Evolutionary conservation across 257 asterid species (phyloP).

Genomic region (Fraxinus excelsior): DNA sequence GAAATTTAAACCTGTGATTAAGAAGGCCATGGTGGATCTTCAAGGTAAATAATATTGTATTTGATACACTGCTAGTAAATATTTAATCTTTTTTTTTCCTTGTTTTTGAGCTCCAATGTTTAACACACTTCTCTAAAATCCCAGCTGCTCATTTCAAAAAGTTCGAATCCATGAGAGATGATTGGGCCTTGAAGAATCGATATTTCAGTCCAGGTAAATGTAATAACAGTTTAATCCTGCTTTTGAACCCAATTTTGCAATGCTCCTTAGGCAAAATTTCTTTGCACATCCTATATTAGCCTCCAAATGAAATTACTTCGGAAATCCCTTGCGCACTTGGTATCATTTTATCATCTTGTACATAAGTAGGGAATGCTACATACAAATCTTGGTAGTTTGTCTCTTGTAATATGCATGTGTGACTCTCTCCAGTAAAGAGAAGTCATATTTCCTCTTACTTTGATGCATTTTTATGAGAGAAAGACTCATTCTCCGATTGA

Average conservation of each 20-base stretch:
- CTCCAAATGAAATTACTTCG: background rate
- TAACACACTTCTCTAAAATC: background rate
- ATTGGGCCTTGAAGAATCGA: constrained; percentile 78
- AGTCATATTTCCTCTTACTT: background rate
- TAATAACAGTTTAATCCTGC: background rate
- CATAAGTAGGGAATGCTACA: background rate
- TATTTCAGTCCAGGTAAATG: constrained; percentile 73
- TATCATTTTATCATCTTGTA: background rate
- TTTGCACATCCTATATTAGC: background rate
- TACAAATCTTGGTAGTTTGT: background rate
- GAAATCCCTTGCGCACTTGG: background rate
- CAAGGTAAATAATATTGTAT: constrained; percentile 48
- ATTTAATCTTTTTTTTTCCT: background rate
- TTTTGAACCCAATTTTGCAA: background rate
- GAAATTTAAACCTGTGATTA: constrained; percentile 97
- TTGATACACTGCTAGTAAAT: background rate
- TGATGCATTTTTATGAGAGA: background rate
- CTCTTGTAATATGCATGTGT: background rate
- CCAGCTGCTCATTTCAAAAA: constrained; percentile 87
- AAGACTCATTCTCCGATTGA: background rate
- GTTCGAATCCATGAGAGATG: constrained; percentile 75
- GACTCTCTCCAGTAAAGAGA: background rate
- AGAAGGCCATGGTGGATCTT: constrained; percentile 99
- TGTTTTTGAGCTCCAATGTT: background rate
- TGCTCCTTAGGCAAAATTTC: background rate